A percentile compares a stretch with the other conserved stretches of the same genome.
Evolutionary conservation across 345 rosid species (phyloP).

Genomic region (Melaleuca alternifolia): DNA sequence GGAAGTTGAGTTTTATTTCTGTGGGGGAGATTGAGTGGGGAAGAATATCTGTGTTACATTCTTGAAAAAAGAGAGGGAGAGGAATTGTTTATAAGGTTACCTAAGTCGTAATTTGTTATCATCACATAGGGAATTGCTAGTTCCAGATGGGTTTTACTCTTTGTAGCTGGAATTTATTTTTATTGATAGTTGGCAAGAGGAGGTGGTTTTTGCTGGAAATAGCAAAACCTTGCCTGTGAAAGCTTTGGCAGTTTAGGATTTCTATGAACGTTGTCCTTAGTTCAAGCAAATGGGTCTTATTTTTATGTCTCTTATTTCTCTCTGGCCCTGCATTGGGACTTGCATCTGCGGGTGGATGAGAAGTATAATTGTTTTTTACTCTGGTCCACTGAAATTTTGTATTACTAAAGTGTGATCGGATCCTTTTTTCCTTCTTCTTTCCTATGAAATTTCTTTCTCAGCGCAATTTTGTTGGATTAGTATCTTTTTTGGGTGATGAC

Average conservation of each 20-base stretch:
- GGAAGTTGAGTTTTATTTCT: not conserved
- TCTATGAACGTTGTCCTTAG: not conserved
- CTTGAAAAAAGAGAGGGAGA: conserved; percentile 12
- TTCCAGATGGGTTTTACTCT: conserved; percentile 19
- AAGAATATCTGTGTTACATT: conserved; percentile 28
- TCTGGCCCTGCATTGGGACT: not conserved
- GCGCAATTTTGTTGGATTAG: not conserved
- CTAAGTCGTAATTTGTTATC: not conserved
- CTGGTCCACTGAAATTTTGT: not conserved
- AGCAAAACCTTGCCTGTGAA: not conserved
- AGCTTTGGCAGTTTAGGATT: not conserved
- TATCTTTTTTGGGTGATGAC: not conserved
- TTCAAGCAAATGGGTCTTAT: not conserved
- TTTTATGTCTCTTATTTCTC: not conserved
- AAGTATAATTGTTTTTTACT: not conserved
- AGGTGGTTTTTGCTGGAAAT: conserved; percentile 7
- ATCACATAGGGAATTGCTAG: conserved; percentile 15
- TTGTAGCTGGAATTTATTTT: conserved; percentile 1
- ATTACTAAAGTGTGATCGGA: not conserved
- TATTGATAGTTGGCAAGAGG: conserved; percentile 2
- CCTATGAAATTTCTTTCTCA: not conserved
- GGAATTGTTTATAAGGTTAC: conserved; percentile 37
- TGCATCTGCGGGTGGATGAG: conserved; percentile 4
- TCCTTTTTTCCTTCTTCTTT: not conserved
- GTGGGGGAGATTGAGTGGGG: not conserved